phyloP scores from a whole-genome alignment of 805 yeast genomes.

The Ogataea trehalophila region DNA sequence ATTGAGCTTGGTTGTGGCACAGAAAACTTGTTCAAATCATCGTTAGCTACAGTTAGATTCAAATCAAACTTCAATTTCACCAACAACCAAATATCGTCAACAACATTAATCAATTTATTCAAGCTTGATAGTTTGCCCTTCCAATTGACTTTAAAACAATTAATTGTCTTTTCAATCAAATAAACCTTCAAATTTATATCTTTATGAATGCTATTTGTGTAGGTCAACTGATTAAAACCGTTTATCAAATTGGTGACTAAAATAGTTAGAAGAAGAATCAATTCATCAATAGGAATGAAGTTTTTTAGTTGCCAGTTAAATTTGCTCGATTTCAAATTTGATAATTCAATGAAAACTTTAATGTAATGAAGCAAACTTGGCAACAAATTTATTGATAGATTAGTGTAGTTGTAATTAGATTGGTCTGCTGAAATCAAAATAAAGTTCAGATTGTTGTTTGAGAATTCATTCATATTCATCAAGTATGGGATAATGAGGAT shows the following conservation, averaged over 20 bases:
- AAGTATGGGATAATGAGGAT: conserved; percentile 25
- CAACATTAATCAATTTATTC: conserved; percentile 17
- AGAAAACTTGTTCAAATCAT: background rate
- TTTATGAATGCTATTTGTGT: too few species aligned
- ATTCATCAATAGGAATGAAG: conserved; percentile 57
- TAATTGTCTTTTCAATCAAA: conserved; percentile 19
- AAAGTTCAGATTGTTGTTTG: conserved; percentile 14
- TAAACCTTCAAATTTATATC: conserved; percentile 30
- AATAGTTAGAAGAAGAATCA: conserved; percentile 47
- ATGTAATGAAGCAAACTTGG: conserved; percentile 55
- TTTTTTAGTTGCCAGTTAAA: conserved; percentile 60
- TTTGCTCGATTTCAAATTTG: conserved; percentile 31
- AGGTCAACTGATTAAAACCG: conserved; percentile 14
- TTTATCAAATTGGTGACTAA: conserved; percentile 48
- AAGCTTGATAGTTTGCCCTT: conserved; percentile 21
- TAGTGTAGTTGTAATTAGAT: conserved; percentile 41
- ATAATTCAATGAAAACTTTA: conserved; percentile 48
- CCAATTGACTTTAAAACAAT: conserved; percentile 20
- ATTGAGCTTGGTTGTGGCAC: conserved; percentile 7
- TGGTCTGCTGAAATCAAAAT: conserved; percentile 1
- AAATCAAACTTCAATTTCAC: conserved; percentile 17
- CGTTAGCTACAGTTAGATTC: conserved; percentile 2
- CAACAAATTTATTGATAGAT: conserved; percentile 46
- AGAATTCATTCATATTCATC: conserved; percentile 1
- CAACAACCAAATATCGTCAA: conserved; percentile 21